Evolutionary conservation across 139 green algal genomes (phyloP), one percentile per base, ranked within the genome.

Genomic region (Marvania coccoides): DNA sequence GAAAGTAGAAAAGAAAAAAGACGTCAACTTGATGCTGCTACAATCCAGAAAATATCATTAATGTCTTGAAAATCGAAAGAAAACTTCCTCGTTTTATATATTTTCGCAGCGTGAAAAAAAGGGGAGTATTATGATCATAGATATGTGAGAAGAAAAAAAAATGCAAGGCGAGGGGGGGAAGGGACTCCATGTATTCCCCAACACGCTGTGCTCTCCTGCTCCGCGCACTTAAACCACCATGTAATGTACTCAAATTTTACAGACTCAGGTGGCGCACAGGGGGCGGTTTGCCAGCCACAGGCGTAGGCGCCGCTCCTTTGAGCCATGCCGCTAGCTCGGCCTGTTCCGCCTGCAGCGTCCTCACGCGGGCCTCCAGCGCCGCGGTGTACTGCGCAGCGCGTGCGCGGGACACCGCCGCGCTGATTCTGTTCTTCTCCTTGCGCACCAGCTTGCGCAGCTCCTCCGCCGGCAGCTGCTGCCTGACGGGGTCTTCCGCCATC

Each of bases 391-490:
- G 33, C n/a, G n/a, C 26, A 14, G 15, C 48, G 15, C 33, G 30
- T 23, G 19, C 30, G 28, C 57, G 30, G 23, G 57, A 64, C n/a
- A 64, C 33, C 14, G 57, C 57, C 30, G 57, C 57, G n/a, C 24
- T 47, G 6, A 64, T 64, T n/a, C 57, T 23, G 24, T 64, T 64
- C 57, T 64, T 64, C 26, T 64, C 57, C 6, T 64, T 64, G 47
- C 57, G 47, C 14, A 64, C 57, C 19, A 64, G 26, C 30, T 64
- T 64, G 29, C 48, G 47, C 6, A 64, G 33, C 26, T 64, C 57
- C 19, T 64, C 57, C 26, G 26, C 15, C n/a, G 57, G 26, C 13
- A 55, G 19, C 33, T 56, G 24, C 13, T 12, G 30, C 26, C 24
- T 23, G 30, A 14, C 24, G 19, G 57, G 57, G 12, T 64, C 26